A percentile compares a stretch with the other conserved stretches of the same genome.
These are phyloP conservation scores for Kodamaea sp. DNA, from an alignment of 1,139 yeast species.

Conservation along the genomic window DNA sequence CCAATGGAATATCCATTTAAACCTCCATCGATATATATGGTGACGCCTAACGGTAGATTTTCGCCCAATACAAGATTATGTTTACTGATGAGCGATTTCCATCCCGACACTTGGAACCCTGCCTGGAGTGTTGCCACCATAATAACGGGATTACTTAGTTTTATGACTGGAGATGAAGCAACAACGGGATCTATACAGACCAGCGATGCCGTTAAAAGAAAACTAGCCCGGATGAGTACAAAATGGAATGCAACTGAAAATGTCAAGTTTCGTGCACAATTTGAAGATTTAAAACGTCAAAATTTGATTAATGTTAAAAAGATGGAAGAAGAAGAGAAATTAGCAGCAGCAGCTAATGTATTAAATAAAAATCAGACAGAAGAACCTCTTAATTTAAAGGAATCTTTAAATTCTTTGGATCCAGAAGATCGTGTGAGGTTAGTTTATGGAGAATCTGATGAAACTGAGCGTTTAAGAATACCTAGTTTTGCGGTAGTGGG, in stretches of 20 bases:
- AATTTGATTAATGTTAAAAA: conserved; percentile 34
- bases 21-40: conserved; percentile 88
- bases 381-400: conserved; percentile 19
- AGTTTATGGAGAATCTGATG: conserved; percentile 21
- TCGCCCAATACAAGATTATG: conserved; percentile 77
- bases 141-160: conserved; percentile 76
- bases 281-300: conserved; percentile 61
- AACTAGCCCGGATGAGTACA: conserved; percentile 50
- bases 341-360: conserved; percentile 2
- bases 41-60: conserved; percentile 83
- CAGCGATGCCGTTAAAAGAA: conserved; percentile 34
- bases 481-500: conserved; percentile 21
- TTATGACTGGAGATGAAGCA: conserved; percentile 62
- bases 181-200: conserved; percentile 41
- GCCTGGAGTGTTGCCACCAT: conserved; percentile 92
- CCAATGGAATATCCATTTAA: conserved; percentile 88
- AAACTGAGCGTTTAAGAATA: conserved; percentile 4
- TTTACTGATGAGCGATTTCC: conserved; percentile 86
- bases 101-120: conserved; percentile 93
- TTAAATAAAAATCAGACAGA: conserved; percentile 1
- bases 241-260: conserved; percentile 61
- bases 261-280: conserved; percentile 54
- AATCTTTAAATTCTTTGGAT: conserved; percentile 31
- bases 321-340: conserved; percentile 11
- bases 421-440: conserved; percentile 46